phyloP scores from a whole-genome alignment of 2,329 filamentous ascomycete genomes.

The Ophiostoma piceae region DNA sequence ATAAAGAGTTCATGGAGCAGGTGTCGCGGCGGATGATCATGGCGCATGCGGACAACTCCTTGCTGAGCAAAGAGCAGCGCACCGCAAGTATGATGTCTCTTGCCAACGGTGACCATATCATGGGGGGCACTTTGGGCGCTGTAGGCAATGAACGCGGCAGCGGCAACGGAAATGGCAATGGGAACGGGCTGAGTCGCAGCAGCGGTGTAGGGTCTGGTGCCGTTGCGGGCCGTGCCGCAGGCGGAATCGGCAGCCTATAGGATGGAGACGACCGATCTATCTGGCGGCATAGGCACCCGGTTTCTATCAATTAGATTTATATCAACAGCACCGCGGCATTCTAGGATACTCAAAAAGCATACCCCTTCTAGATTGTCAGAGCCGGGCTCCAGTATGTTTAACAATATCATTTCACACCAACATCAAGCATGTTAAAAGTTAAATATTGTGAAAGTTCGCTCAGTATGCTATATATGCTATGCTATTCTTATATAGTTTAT shows the following conservation, averaged over 20 bases:
- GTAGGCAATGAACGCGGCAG: not conserved
- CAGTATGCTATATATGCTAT: conserved; percentile 4
- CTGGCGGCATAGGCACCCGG: not conserved
- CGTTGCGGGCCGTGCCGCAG: conserved; percentile 1
- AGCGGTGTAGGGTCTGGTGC: conserved; percentile 7
- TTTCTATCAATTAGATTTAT: not conserved
- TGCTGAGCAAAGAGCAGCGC: conserved; percentile 26
- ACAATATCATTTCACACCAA: not conserved
- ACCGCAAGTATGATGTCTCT: not conserved
- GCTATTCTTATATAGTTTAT: not conserved
- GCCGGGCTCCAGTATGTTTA: not conserved
- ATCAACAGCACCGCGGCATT: not conserved
- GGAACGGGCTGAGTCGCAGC: not conserved
- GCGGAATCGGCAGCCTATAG: conserved; percentile 12
- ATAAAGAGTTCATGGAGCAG: conserved; percentile 28
- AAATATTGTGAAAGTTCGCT: not conserved
- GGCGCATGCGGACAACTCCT: conserved; percentile 23
- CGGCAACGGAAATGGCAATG: not conserved
- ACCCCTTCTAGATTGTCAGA: conserved; percentile 13
- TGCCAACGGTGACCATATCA: not conserved
- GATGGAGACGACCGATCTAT: too few relatives aligned
- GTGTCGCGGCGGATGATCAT: conserved; percentile 28
- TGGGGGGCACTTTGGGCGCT: not conserved
- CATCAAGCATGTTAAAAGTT: not conserved
- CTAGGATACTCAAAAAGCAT: conserved; percentile 6